Conservation (phyloP, 2,329 filamentous ascomycete species). For the Endoconidiophora polonica region DNA sequence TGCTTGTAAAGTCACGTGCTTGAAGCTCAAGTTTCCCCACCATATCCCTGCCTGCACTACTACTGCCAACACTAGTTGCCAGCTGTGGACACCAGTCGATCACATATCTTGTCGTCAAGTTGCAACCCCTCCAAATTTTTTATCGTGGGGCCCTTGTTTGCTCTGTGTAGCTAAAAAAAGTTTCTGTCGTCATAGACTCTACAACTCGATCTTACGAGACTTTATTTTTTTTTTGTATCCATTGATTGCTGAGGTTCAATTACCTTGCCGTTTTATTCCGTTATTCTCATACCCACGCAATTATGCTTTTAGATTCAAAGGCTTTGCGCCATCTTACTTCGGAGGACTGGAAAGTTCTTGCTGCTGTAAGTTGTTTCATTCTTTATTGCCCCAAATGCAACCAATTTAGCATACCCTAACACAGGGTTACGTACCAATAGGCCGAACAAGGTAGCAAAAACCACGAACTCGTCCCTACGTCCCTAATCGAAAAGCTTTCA, state of each 20-base stretch:
- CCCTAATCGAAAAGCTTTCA: conserved; percentile 70
- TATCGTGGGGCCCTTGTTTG: conserved; percentile 10
- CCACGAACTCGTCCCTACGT: conserved; percentile 88
- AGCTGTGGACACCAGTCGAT: not conserved
- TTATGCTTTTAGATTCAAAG: conserved; percentile 90
- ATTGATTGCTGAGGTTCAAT: too few species aligned
- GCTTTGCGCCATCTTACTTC: conserved; percentile 78
- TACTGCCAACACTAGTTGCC: not conserved
- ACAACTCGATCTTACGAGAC: not conserved
- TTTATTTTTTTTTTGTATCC: not conserved
- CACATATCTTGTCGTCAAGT: conserved; percentile 11
- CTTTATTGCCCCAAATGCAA: too few species aligned
- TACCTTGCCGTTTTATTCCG: too few species aligned
- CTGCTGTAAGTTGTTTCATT: conserved; percentile 47
- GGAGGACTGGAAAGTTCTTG: conserved; percentile 91
- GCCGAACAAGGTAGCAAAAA: conserved; percentile 90
- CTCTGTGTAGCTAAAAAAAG: not conserved
- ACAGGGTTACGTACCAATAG: conserved; percentile 27
- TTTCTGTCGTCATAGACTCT: conserved; percentile 9
- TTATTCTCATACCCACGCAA: conserved; percentile 13
- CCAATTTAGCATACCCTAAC: conserved; percentile 6
- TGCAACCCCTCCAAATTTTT: conserved; percentile 4
- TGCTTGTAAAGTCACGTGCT: conserved; percentile 7
- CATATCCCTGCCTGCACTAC: not conserved
- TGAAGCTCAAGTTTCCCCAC: not conserved